These are phyloP conservation scores for Irineochytrium annulatum DNA, from an alignment of 192 early-diverging fungal genomes.

Conservation along the genomic window DNA sequence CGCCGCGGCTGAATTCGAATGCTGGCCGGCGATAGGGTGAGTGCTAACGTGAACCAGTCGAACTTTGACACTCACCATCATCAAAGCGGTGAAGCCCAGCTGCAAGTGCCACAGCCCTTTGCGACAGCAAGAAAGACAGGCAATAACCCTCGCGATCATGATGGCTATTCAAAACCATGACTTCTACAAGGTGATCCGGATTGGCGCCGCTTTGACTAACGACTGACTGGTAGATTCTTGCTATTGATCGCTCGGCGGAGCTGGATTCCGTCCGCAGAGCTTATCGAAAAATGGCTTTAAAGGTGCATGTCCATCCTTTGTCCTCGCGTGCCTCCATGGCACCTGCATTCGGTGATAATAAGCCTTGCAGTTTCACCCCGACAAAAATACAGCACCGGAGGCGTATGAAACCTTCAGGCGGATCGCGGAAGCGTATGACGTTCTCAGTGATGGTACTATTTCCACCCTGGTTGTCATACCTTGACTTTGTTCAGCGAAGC, in stretches of 20 bases:
- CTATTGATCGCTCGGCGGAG: conserved; percentile 21
- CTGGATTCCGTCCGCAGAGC: conserved; percentile 12
- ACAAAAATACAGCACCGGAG: conserved; percentile 39
- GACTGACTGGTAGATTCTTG: too few relatives aligned
- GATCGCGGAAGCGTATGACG: conserved; percentile 47
- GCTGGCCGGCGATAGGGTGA: too few relatives aligned
- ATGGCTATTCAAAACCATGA: too few relatives aligned
- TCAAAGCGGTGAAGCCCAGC: too few relatives aligned
- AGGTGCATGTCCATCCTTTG: conserved; percentile 2
- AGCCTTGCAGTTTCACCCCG: conserved; percentile 40
- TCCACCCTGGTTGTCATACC: neutral
- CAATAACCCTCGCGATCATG: too few relatives aligned
- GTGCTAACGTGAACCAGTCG: too few relatives aligned
- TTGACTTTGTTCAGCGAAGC: conserved; percentile 24
- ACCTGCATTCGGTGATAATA: neutral
- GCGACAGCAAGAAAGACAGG: too few relatives aligned
- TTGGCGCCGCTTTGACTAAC: too few relatives aligned
- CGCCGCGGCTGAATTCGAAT: too few relatives aligned
- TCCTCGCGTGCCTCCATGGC: too few relatives aligned
- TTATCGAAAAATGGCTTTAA: conserved; percentile 22
- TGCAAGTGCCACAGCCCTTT: too few relatives aligned
- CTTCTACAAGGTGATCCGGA: neutral
- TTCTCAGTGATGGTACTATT: conserved; percentile 38
- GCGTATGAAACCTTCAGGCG: conserved; percentile 36
- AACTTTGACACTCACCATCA: too few relatives aligned